A percentile compares a stretch with the other conserved stretches of the same genome.
Conservation (phyloP, 2,329 filamentous ascomycete genomes). For the Penicillium sp. region DNA sequence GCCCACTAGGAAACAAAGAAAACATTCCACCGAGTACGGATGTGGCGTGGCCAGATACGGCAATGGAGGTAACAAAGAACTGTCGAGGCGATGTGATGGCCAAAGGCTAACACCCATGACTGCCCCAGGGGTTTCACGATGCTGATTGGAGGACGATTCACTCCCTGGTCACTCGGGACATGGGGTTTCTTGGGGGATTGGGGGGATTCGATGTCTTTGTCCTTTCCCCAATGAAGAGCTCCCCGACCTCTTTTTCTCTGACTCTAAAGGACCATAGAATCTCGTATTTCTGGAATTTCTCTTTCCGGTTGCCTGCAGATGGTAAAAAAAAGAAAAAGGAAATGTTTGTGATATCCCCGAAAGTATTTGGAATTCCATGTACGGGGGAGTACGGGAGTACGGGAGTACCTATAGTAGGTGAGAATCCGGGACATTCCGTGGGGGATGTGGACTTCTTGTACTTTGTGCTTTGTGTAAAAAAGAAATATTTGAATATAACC, state of each 20-base stretch:
- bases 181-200: neutral
- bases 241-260: neutral
- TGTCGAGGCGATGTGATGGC: constrained; percentile 4
- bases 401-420: neutral
- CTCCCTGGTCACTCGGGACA: constrained; percentile 5
- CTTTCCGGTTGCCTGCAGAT: neutral
- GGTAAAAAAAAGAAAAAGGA: too few species aligned
- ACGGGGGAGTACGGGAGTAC: too few species aligned
- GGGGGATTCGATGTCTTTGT: neutral
- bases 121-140: constrained; percentile 7
- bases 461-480: constrained; percentile 4
- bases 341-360: neutral
- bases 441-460: neutral
- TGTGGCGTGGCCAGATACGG: constrained; percentile 13
- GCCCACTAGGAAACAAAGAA: constrained; percentile 11
- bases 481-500: constrained; percentile 6
- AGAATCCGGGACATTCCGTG: constrained; percentile 3
- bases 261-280: too few species aligned
- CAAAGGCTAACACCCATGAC: constrained; percentile 5
- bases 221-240: neutral
- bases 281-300: neutral
- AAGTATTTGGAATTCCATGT: neutral
- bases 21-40: constrained; percentile 6
- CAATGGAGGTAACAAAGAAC: constrained; percentile 13
- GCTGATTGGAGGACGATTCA: constrained; percentile 6